phyloP scores from a whole-genome alignment of 768 basidiomycete species.

The Lactarius indigo region DNA sequence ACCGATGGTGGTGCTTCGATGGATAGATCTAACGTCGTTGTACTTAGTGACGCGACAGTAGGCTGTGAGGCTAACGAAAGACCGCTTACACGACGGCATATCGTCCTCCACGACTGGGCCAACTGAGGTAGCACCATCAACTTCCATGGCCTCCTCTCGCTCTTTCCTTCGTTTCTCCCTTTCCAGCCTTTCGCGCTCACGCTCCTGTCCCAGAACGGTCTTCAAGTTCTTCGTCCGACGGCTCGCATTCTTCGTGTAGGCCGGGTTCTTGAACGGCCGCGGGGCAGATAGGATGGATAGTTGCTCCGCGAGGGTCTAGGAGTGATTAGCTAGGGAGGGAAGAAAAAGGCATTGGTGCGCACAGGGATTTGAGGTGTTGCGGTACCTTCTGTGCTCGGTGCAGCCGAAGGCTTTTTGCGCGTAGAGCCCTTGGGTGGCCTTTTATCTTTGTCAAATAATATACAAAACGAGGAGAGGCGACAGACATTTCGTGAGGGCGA shows the following conservation, averaged over 20 bases:
- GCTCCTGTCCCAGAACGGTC: slow-evolving; percentile 70
- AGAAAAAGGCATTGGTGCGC: neutral
- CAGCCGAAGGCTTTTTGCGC: slow-evolving; percentile 31
- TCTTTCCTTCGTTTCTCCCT: slow-evolving; percentile 55
- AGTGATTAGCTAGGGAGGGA: neutral
- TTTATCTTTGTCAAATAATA: neutral
- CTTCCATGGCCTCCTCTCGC: slow-evolving; percentile 51
- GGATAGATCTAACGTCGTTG: slow-evolving; percentile 51
- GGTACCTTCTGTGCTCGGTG: slow-evolving; percentile 31
- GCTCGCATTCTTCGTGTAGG: slow-evolving; percentile 65
- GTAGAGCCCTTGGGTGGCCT: slow-evolving; percentile 36
- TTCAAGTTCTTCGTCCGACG: slow-evolving; percentile 79
- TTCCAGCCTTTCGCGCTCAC: slow-evolving; percentile 69
- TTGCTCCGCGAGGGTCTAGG: slow-evolving; percentile 67
- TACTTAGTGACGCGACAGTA: neutral
- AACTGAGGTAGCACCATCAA: slow-evolving; percentile 41
- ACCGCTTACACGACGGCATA: slow-evolving; percentile 60
- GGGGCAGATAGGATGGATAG: slow-evolving; percentile 68
- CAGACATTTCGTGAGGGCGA: slow-evolving; percentile 7
- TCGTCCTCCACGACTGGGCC: slow-evolving; percentile 48
- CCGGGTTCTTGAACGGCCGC: slow-evolving; percentile 74
- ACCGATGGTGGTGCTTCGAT: slow-evolving; percentile 85
- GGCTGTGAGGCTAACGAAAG: neutral
- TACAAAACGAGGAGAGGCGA: neutral
- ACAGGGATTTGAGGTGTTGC: slow-evolving; percentile 34